A percentile compares a stretch with the other conserved stretches of the same genome.
Evolutionary conservation across 2,329 filamentous ascomycete genomes (phyloP).

Genomic region (Ophiostoma ulmi): DNA sequence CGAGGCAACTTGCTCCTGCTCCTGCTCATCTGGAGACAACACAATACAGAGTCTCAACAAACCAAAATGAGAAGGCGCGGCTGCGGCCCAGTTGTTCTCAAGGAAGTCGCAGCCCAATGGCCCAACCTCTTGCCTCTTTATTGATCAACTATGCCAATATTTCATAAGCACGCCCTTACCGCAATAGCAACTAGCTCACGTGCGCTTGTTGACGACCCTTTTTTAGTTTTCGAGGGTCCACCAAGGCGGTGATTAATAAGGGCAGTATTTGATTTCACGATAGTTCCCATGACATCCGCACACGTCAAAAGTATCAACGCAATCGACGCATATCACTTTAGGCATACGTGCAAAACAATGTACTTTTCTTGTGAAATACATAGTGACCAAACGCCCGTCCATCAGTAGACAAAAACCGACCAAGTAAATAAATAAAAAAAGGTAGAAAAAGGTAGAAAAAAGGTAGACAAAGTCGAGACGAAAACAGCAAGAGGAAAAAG

Average conservation of each 20-base stretch:
- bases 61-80: not conserved
- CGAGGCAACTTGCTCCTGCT: not conserved
- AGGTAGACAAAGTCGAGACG: not conserved
- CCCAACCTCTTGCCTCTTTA: not conserved
- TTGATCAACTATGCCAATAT: not conserved
- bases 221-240: not conserved
- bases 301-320: not conserved
- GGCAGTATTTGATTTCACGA: constrained; percentile 1
- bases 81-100: not conserved
- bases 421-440: not conserved
- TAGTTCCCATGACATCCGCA: not conserved
- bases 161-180: not conserved
- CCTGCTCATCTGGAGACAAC: not conserved
- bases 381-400: constrained; percentile 15
- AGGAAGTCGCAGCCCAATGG: not conserved
- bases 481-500: not conserved
- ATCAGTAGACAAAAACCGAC: constrained; percentile 1
- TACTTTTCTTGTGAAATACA: constrained; percentile 8
- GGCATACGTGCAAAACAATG: not conserved
- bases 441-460: not conserved
- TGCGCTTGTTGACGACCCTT: constrained; percentile 2
- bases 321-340: not conserved
- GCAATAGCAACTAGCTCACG: not conserved
- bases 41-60: not conserved
- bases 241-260: not conserved